Evolutionary conservation across 2,329 filamentous ascomycete genomes (phyloP), one percentile per base, ranked within the genome.

Genomic region (Arthrobotrys conoides): DNA sequence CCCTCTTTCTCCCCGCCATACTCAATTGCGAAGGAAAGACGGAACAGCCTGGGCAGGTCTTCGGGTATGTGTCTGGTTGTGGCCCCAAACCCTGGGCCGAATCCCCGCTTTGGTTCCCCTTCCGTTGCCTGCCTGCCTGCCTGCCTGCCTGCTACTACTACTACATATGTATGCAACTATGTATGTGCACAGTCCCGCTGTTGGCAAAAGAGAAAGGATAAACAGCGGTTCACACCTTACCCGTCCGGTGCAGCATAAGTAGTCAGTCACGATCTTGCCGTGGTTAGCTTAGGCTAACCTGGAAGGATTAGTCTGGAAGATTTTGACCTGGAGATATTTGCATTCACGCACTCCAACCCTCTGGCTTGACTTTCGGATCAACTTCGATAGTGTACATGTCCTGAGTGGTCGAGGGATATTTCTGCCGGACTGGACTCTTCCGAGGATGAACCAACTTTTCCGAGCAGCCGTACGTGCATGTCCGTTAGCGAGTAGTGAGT

Each of bases 201-300:
- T 27, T 61, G 73, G 73, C 73, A 77, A 77, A 77, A 77, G 41
- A 71, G 61, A 77, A 76, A 66, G 73, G 73, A 55, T 77, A 77
- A 77, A 77, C 67, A 61, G 66, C 67, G 67, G 66, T 55, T 63
- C 49, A 51, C 66, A 77, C 55, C 65, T 76, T 76, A 55, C 71
- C 71, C 57, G 66, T 57, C 71, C 53, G 27, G 49, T 51, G 44
- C 46, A 57, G 33, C 48, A 38, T 6, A 30, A 30, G 3, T 30
- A 24, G 46, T 9, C 41, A 46, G n/a, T 9, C n/a, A 46, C n/a
- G 44, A n/a, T 20, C 44, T 46, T 46, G 44, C 44, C 44, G 44
- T 46, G 44, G 44, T 59, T 59, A 59, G 53, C 53, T 59, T 59
- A 59, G 53, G 53, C 53, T 59, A 22, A 18, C 53, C 30, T 59